These are phyloP conservation scores for Penicillium expansum DNA, from an alignment of 2,329 filamentous ascomycete species.

Conservation along the genomic window DNA sequence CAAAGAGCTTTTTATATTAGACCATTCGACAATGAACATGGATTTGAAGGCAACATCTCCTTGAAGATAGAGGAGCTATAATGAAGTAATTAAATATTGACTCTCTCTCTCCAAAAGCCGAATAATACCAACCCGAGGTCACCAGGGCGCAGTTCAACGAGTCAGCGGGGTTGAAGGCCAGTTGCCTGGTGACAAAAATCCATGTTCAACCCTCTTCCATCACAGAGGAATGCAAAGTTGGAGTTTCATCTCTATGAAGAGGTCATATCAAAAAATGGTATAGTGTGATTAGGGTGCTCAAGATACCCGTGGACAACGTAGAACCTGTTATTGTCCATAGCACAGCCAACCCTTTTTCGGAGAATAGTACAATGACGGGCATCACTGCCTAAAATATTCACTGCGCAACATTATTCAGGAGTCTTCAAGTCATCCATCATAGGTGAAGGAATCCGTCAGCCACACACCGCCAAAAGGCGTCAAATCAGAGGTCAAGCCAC, in stretches of 20 bases:
- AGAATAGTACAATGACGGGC: background rate
- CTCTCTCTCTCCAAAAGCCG: background rate
- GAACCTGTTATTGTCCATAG: background rate
- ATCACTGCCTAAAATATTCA: conserved; percentile 2
- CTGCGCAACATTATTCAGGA: background rate
- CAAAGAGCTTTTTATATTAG: background rate
- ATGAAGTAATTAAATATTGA: background rate
- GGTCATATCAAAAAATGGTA: background rate
- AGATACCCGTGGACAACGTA: too few relatives aligned
- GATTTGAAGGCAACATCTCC: background rate
- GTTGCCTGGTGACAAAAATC: background rate
- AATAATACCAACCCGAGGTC: background rate
- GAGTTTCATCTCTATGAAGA: background rate
- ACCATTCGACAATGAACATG: background rate
- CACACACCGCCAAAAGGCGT: conserved; percentile 2
- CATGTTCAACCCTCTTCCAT: background rate
- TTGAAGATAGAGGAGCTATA: background rate
- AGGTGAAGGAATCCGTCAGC: background rate
- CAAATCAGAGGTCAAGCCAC: conserved; percentile 19
- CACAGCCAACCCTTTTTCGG: background rate
- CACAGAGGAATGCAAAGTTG: background rate
- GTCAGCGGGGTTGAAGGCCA: background rate
- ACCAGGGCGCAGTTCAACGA: background rate
- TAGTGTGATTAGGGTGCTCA: background rate
- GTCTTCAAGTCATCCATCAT: background rate